Base-by-base conservation (phyloP, 2,329 filamentous ascomycete species). In the Hypoxylon sp. region DNA sequence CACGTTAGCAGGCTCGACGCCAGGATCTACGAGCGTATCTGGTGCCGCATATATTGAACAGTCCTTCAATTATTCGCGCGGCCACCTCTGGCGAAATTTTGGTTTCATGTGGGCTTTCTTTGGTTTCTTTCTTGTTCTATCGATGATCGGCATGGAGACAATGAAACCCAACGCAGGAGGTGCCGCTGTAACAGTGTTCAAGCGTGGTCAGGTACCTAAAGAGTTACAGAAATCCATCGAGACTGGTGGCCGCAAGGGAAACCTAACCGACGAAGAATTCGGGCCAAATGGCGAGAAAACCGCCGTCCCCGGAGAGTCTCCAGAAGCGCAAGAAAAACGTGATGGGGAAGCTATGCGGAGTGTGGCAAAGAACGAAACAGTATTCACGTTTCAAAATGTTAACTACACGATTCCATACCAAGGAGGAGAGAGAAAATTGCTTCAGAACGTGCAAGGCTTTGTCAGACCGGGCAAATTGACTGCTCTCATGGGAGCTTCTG, bases 381-480 rank as follows among this genome's bases (percentile, higher is more conserved):
- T 88, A 2, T 85, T 89, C 56, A 88, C 86, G 0, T 86, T 85
- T 62, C 80, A 81, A 67, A 77, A 85, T 45, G 79, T 87, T 61
- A 83, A 84, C 53, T 87, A 86, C 66, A 83, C 79, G 0, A 83
- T 85, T 1, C 82, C 82, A 10, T 80, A 79, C 67, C 92, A 93
- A 74, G 84, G 84, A 2, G 87, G 92, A 55, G 80, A 86, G n/a
- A 86, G 91, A 19, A 87, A 89, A 52, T 86, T 96, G 59, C 81
- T 96, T 19, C 87, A 94, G 65, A 85, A 93, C 66, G 90, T 95
- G 0, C 90, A 94, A 73, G 93, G 93, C n/a, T 95, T 90, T 84
- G 92, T 96, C 46, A 91, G 93, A 67, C 93, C 93, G 0, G 93
- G 93, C 32, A 94, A 91, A 57, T 80, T 94, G 53, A 94, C 92